A percentile compares a stretch with the other conserved stretches of the same genome.
These are phyloP conservation scores for Trapa incisa DNA, from an alignment of 345 rosid species.

Conservation along the genomic window DNA sequence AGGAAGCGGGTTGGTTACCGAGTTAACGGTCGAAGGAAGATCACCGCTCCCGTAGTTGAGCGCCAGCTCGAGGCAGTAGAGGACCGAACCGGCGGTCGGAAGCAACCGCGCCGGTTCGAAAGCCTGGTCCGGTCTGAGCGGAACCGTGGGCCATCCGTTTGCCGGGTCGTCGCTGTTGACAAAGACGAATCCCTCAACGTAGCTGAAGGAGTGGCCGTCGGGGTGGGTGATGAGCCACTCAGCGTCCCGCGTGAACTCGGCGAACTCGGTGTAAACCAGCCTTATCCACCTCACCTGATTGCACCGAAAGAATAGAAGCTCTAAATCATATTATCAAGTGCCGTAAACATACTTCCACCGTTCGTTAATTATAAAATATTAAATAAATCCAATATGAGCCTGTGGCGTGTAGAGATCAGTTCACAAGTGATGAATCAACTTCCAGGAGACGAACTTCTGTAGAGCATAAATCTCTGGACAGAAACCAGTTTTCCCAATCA, in stretches of 20 bases:
- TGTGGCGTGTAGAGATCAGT: too few species aligned
- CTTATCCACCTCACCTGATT: conserved; percentile 94
- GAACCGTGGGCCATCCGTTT: conserved; percentile 81
- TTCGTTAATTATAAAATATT: neutral
- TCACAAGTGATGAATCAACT: too few species aligned
- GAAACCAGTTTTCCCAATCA: too few species aligned
- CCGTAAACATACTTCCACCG: too few species aligned
- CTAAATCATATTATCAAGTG: neutral
- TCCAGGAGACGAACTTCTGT: too few species aligned
- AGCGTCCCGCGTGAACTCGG: conserved; percentile 54
- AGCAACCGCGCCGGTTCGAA: conserved; percentile 39
- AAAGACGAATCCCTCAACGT: conserved; percentile 84
- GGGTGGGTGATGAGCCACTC: conserved; percentile 65
- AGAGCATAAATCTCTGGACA: too few species aligned
- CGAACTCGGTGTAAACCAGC: conserved; percentile 61
- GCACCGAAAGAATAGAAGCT: neutral
- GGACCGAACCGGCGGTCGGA: conserved; percentile 49
- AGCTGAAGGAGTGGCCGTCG: conserved; percentile 51
- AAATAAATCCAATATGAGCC: too few species aligned
- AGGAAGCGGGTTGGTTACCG: conserved; percentile 9
- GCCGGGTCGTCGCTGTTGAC: conserved; percentile 69
- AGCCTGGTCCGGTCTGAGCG: conserved; percentile 26
- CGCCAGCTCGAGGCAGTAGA: conserved; percentile 77
- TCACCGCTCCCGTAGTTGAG: conserved; percentile 45
- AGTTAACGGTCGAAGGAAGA: conserved; percentile 31